Percentiles rank a stretch among this genome's conserved stretches.
These are phyloP conservation scores for Globisporangium rhizosaccharum DNA, from an alignment of 352 stramenopile genomes.

Conservation along the genomic window DNA sequence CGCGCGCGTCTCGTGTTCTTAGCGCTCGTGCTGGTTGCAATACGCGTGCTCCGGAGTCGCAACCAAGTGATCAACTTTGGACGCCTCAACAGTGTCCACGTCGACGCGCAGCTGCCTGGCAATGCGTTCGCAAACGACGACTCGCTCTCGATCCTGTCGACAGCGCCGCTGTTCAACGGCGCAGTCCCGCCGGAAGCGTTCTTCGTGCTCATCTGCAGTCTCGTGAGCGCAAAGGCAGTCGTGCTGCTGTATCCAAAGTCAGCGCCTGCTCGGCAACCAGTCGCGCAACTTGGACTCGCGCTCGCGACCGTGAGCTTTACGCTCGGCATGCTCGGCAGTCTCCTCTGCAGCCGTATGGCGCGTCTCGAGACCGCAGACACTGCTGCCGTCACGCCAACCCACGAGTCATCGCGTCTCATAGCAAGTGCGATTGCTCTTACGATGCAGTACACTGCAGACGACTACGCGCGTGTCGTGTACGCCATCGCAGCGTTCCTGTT, in stretches of 20 bases:
- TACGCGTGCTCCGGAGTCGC: conserved; percentile 59
- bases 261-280: not conserved
- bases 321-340: conserved; percentile 21
- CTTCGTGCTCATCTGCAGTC: conserved; percentile 28
- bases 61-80: conserved; percentile 90
- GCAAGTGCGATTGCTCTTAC: not conserved
- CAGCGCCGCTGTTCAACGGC: conserved; percentile 34
- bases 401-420: too few relatives aligned
- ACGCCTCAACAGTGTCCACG: conserved; percentile 50
- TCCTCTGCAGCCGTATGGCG: conserved; percentile 13
- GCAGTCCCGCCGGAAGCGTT: conserved; percentile 21
- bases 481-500: conserved; percentile 11
- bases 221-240: conserved; percentile 28
- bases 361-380: conserved; percentile 3
- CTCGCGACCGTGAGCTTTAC: conserved; percentile 15
- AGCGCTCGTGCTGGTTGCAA: conserved; percentile 28
- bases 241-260: not conserved
- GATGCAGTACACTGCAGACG: conserved; percentile 22
- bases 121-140: conserved; percentile 77
- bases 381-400: too few relatives aligned
- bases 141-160: conserved; percentile 78
- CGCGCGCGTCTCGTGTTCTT: conserved; percentile 13
- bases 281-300: conserved; percentile 1
- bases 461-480: conserved; percentile 51
- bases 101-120: conserved; percentile 38